Conservation (phyloP, 768 basidiomycete genomes). For the Lentinula sp. region DNA sequence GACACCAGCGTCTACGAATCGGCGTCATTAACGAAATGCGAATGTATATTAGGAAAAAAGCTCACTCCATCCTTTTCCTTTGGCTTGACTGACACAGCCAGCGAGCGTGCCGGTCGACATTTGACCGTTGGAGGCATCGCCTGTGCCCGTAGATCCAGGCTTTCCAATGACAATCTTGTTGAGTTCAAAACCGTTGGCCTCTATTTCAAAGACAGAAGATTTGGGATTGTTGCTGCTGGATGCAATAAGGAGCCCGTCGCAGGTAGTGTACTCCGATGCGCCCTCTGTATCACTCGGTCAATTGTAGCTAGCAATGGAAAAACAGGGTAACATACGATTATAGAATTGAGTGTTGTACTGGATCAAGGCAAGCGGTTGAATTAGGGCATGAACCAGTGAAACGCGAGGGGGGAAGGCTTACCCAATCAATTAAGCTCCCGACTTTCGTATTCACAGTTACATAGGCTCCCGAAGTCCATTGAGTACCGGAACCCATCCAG, state of each 20-base stretch:
- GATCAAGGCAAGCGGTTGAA: neutral
- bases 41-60: slow-evolving; percentile 8
- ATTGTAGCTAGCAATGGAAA: neutral
- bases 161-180: slow-evolving; percentile 76
- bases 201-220: slow-evolving; percentile 54
- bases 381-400: neutral
- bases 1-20: slow-evolving; percentile 19
- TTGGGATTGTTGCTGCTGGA: slow-evolving; percentile 60
- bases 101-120: slow-evolving; percentile 53
- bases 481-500: slow-evolving; percentile 32
- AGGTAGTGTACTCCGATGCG: slow-evolving; percentile 56
- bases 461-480: slow-evolving; percentile 46
- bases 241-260: slow-evolving; percentile 46
- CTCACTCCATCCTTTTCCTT: slow-evolving; percentile 64
- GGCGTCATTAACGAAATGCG: neutral
- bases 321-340: slow-evolving; percentile 29
- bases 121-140: slow-evolving; percentile 56
- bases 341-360: slow-evolving; percentile 31
- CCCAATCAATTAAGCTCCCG: slow-evolving; percentile 59
- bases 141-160: slow-evolving; percentile 38
- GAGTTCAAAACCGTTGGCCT: slow-evolving; percentile 47
- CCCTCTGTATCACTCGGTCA: slow-evolving; percentile 39
- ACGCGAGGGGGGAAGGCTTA: slow-evolving; percentile 22
- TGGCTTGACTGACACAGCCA: slow-evolving; percentile 56
- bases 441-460: slow-evolving; percentile 47